phyloP scores from a whole-genome alignment of 805 yeast species.

The Komagataella mondaviorum region DNA sequence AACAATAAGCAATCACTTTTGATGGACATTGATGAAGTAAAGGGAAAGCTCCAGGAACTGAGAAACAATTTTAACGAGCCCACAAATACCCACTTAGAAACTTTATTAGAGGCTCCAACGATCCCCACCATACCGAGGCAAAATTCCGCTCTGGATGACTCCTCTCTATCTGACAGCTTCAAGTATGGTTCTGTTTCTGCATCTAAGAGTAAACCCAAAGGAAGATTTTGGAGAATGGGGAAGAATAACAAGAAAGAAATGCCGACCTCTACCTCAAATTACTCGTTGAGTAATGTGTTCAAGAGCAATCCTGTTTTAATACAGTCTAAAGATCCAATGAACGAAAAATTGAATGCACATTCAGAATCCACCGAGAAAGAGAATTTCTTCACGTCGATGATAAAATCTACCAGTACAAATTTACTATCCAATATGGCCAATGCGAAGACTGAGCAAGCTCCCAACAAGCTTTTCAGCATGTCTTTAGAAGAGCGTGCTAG shows the following conservation, averaged over 20 bases:
- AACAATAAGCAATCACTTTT: background rate
- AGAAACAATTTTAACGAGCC: background rate
- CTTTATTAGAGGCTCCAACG: background rate
- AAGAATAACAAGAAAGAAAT: conserved; percentile 2
- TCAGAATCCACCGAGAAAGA: background rate
- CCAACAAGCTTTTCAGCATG: conserved; percentile 23
- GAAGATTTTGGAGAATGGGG: conserved; percentile 17
- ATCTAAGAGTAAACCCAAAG: conserved; percentile 11
- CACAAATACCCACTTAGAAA: background rate
- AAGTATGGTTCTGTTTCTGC: background rate
- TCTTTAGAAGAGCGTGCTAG: conserved; percentile 51
- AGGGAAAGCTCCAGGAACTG: background rate
- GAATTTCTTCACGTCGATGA: conserved; percentile 9
- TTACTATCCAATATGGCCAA: conserved; percentile 9
- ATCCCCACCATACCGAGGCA: background rate
- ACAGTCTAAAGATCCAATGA: background rate
- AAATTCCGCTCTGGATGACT: background rate
- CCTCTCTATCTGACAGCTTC: background rate
- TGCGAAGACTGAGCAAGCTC: background rate
- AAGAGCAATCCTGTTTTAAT: background rate
- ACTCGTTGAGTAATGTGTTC: background rate
- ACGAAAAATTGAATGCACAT: background rate
- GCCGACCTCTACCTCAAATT: background rate
- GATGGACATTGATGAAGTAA: background rate
- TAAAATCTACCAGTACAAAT: conserved; percentile 34